Base-by-base conservation (phyloP, 441 rosid species). In the Populus hybrid region DNA sequence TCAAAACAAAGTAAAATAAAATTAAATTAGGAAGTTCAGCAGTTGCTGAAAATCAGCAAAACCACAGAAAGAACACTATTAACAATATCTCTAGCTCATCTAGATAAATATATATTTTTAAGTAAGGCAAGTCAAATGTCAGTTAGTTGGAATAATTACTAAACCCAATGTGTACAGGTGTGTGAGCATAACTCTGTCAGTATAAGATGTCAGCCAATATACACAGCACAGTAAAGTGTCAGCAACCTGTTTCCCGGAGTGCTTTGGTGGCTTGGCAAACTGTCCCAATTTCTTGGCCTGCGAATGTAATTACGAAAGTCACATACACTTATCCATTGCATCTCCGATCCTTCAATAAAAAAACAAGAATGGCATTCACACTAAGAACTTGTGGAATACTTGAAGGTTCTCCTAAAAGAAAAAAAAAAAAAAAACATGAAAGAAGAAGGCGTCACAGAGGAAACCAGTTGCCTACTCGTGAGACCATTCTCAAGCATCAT, bases 241-340 rank as follows among this genome's bases (percentile, higher is more conserved):
- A 74, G 74, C 36, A 82, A 95, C 99, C 99, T 94, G 93, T 92
- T 88, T 66, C 93, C 94, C 30, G 97, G 95, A 81, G 97, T 94
- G 83, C 93, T 91, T n/a, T 79, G 79, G 77, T 77, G 86, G 85
- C 96, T 93, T 50, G 89, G 85, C 82, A 78, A 26, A 69, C 61
- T 84, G 77, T 95, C 94, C 95, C 98, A 91, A 77, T 95, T 91
- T 77, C 92, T 85, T 67, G 97, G 97, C 89, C 93, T 89, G 65
- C 93, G 83, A 21, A 95, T 94, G 87, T 89, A 90, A 79, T 92
- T 95, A 40, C 98, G 92, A 74, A 89, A 94, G 16, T 94, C 66
- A 85, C 94, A 76, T 95, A 95, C 10, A 95, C 95, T 85, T 86
- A 91, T 18, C 94, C 95, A 75, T 90, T 93, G 89, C 94, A 92